Conservation (phyloP, 2,329 filamentous ascomycete genomes). For the Aspergillus fructus region DNA sequence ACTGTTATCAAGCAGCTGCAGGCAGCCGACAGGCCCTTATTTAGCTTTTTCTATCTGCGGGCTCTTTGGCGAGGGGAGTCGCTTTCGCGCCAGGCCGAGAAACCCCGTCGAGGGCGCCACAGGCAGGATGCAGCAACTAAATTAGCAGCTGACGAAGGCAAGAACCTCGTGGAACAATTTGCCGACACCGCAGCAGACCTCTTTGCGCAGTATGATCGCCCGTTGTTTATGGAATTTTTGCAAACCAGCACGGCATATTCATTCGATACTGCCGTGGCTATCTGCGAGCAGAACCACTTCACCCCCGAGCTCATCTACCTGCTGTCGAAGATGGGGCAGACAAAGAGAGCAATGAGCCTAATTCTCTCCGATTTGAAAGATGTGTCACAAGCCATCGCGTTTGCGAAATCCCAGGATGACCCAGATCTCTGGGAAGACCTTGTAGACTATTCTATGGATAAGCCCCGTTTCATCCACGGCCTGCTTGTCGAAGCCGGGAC, state of each 20-base stretch:
- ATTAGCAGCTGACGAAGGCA: conserved; percentile 56
- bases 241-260: conserved; percentile 81
- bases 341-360: conserved; percentile 83
- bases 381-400: conserved; percentile 87
- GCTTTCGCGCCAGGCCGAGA: conserved; percentile 42
- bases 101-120: conserved; percentile 34
- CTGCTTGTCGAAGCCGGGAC: conserved; percentile 93
- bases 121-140: conserved; percentile 46
- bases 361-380: conserved; percentile 93
- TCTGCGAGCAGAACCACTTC: conserved; percentile 79
- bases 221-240: conserved; percentile 81
- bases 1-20: conserved; percentile 78
- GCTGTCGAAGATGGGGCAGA: conserved; percentile 91
- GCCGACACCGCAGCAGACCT: conserved; percentile 83
- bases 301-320: conserved; percentile 94
- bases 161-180: conserved; percentile 76
- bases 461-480: conserved; percentile 88
- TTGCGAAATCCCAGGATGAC: conserved; percentile 91
- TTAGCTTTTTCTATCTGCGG: conserved; percentile 89
- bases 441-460: conserved; percentile 95
- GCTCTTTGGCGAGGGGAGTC: conserved; percentile 79
- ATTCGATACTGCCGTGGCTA: conserved; percentile 69
- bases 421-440: conserved; percentile 93
- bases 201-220: conserved; percentile 79
- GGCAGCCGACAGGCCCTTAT: conserved; percentile 65